Base-by-base conservation (phyloP, 169 alveolate genomes). In the Plasmodium inui region DNA sequence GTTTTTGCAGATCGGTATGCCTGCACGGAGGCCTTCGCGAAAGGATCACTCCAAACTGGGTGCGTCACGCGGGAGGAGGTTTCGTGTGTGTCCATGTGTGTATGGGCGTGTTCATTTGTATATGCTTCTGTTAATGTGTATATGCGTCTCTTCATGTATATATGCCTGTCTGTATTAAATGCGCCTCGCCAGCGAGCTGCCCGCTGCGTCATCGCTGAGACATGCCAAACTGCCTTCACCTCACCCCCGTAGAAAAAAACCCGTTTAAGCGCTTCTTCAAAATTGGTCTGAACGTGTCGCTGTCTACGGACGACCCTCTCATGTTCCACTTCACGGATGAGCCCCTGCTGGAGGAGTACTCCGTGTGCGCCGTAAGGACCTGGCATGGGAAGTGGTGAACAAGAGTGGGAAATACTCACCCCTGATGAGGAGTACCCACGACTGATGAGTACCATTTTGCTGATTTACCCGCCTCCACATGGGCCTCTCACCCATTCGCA, bases 291-390 rank as follows among this genome's bases (percentile, higher is more conserved):
- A 98, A 98, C 89, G 99, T 98, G 9, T 95, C 99, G 30, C 82
- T 98, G 17, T 98, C 99, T 39, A 98, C 99, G 12, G 99, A 98
- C 90, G 99, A 98, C 91, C 99, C 99, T 6, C 92, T 98, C 79
- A 98, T 98, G 97, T 96, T 98, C 88, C 99, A 97, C 92, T 94
- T 97, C 79, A 98, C 99, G 1, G 98, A 96, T 39, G 99, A 98
- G 82, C 98, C 99, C 28, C 95, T 98, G 32, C 93, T 98, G 34
- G 99, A 98, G 88, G 99, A 98, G 90, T 98, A 98, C 89, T 97
- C 98, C 26, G 96, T 97, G 83, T 98, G 98, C 12, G 96, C 96
- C 26, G 96, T 96, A 91, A 96, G 1, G 44, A 37, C 8, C 44
- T 2, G 8, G 9, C 44, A 37, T 7, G 44, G 9, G 5, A 7